A percentile compares a stretch with the other conserved stretches of the same genome.
phyloP scores from a whole-genome alignment of 495 filamentous ascomycete genomes.

The Aspergillus wentii region DNA sequence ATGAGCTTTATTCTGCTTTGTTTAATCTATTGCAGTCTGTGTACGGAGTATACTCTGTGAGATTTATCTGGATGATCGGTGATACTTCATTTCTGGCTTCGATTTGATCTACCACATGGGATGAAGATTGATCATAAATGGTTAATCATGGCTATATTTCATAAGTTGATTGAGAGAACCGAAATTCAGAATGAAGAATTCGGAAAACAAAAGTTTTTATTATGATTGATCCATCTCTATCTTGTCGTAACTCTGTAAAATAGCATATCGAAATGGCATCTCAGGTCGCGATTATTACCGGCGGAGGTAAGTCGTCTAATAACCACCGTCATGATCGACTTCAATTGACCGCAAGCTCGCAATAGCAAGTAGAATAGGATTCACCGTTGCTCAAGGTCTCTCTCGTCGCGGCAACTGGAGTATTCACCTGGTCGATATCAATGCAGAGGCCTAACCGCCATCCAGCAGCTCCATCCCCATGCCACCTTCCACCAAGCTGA shows the following conservation, averaged over 20 bases:
- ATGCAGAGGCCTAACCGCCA: conserved; percentile 7
- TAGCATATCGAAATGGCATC: neutral
- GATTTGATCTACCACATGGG: no score
- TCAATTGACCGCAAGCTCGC: neutral
- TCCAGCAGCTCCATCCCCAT: conserved; percentile 1
- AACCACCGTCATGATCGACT: neutral
- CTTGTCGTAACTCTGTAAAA: neutral
- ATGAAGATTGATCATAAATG: no score
- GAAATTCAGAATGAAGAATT: no score
- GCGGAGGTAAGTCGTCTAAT: conserved; percentile 15
- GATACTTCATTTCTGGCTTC: no score
- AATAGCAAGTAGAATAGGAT: conserved; percentile 20
- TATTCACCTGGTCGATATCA: conserved; percentile 14
- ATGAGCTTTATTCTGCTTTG: no score
- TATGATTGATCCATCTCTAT: no score
- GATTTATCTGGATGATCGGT: no score
- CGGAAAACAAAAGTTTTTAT: no score
- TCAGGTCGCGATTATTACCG: conserved; percentile 18
- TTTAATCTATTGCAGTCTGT: no score
- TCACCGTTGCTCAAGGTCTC: conserved; percentile 14
- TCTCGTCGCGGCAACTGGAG: conserved; percentile 9
- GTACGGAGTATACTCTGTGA: no score
- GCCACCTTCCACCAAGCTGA: conserved; percentile 12
- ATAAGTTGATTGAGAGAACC: no score
- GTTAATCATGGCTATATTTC: no score